A percentile compares a stretch with the other conserved stretches of the same genome.
Conservation (phyloP, 352 stramenopile genomes). For the Pythium folliculosum region DNA sequence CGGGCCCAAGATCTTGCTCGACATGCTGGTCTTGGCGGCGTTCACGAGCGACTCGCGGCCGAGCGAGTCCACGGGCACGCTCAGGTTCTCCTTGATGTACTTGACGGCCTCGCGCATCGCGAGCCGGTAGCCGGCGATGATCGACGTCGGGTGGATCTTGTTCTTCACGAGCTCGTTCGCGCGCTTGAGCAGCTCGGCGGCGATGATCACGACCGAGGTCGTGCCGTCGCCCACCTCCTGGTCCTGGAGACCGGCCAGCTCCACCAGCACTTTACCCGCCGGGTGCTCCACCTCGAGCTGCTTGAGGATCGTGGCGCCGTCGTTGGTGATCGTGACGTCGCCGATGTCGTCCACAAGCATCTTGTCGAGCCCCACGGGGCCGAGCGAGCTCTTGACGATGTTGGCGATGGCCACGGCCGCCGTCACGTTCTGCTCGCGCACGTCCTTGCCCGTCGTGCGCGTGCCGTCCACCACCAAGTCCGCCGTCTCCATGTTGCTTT, state of each 20-base stretch:
- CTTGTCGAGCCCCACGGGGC: constrained; percentile 99
- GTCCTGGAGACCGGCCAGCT: constrained; percentile 98
- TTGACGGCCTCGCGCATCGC: constrained; percentile 98
- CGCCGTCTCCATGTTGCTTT: constrained; percentile 54
- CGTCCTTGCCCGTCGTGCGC: constrained; percentile 91
- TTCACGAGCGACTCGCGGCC: constrained; percentile 95
- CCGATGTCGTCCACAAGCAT: constrained; percentile 98
- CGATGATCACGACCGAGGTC: constrained; percentile 99
- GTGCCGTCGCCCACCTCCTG: constrained; percentile 99
- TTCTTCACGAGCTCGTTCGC: constrained; percentile 98
- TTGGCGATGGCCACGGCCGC: constrained; percentile 98
- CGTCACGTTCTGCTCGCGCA: constrained; percentile 96
- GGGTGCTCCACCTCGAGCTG: constrained; percentile 99
- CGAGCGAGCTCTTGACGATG: constrained; percentile 99
- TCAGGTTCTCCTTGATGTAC: constrained; percentile 99
- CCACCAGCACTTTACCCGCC: constrained; percentile 97
- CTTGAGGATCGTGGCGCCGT: constrained; percentile 99
- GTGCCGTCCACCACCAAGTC: constrained; percentile 91
- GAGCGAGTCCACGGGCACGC: constrained; percentile 94
- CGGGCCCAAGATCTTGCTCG: constrained; percentile 98
- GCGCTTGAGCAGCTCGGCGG: constrained; percentile 94
- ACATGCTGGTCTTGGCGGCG: constrained; percentile 98
- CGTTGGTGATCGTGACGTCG: constrained; percentile 99
- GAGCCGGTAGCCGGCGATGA: constrained; percentile 98
- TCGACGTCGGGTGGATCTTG: constrained; percentile 99